A percentile compares a stretch with the other conserved stretches of the same genome.
Evolutionary conservation across 2,329 filamentous ascomycete species (phyloP).

Genomic region (Paecilomyces formosus): DNA sequence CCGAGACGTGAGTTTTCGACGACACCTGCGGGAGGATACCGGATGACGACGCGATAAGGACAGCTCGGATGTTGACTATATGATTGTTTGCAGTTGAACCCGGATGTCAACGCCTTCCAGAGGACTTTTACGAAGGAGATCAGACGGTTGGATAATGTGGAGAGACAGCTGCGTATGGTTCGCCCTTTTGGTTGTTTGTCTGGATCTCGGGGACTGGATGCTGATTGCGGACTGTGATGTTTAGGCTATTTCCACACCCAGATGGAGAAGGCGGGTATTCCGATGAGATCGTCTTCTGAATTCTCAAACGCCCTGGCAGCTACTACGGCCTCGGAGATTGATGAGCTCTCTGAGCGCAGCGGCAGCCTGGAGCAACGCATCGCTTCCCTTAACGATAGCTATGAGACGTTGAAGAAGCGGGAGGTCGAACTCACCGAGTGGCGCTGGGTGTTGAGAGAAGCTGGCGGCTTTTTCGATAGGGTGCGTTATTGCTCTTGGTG

Average conservation of each 20-base stretch:
- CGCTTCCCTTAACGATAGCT: slow-evolving; percentile 89
- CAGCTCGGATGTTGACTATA: not conserved
- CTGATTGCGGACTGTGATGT: slow-evolving; percentile 1
- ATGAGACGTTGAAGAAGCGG: slow-evolving; percentile 95
- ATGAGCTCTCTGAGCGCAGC: slow-evolving; percentile 86
- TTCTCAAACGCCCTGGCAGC: slow-evolving; percentile 80
- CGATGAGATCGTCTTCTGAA: slow-evolving; percentile 83
- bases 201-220: slow-evolving; percentile 4
- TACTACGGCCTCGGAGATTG: slow-evolving; percentile 88
- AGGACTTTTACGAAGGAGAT: slow-evolving; percentile 97
- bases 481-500: slow-evolving; percentile 20
- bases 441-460: slow-evolving; percentile 95
- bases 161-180: slow-evolving; percentile 83
- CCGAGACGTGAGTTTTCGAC: slow-evolving; percentile 66
- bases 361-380: slow-evolving; percentile 89
- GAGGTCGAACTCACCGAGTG: slow-evolving; percentile 96
- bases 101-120: slow-evolving; percentile 89
- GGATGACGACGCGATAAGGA: not conserved
- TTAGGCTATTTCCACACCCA: slow-evolving; percentile 90
- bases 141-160: slow-evolving; percentile 92
- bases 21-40: not conserved
- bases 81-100: slow-evolving; percentile 63
- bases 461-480: slow-evolving; percentile 93
- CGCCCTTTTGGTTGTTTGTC: not conserved
- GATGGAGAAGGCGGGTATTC: slow-evolving; percentile 87